Conservation (phyloP, 306 rosid species). For the Crataegus laevigata region DNA sequence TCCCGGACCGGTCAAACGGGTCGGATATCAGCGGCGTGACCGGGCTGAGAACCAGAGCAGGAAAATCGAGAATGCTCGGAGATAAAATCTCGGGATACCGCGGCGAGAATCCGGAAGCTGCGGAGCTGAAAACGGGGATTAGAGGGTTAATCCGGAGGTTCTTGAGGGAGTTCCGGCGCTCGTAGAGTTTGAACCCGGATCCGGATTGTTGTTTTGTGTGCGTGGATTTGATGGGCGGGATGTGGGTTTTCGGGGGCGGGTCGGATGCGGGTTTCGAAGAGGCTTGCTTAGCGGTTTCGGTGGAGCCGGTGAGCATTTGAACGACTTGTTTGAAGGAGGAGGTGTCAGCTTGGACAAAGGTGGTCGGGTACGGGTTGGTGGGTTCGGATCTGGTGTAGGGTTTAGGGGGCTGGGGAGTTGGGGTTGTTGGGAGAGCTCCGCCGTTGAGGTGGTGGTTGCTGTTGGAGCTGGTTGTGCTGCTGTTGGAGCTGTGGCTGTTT, state of each 20-base stretch:
- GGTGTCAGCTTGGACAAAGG: conserved; percentile 90
- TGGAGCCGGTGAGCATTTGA: conserved; percentile 96
- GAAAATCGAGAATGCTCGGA: conserved; percentile 88
- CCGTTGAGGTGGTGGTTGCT: conserved; percentile 23
- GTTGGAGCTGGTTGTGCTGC: conserved; percentile 33
- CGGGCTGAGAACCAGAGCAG: conserved; percentile 73
- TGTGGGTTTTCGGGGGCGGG: conserved; percentile 35
- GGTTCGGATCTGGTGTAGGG: conserved; percentile 82
- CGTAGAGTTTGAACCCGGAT: conserved; percentile 78
- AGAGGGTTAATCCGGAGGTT: conserved; percentile 62
- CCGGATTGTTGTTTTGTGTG: conserved; percentile 57
- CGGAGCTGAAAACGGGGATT: conserved; percentile 33
- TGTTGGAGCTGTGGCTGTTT: conserved; percentile 16
- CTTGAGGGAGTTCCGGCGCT: conserved; percentile 67
- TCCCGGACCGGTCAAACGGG: conserved; percentile 63
- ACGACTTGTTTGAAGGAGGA: conserved; percentile 89
- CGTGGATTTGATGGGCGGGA: conserved; percentile 62
- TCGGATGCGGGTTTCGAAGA: conserved; percentile 19
- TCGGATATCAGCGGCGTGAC: conserved; percentile 82
- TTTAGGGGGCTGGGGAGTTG: conserved; percentile 23
- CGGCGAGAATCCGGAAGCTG: conserved; percentile 42
- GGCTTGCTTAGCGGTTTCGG: conserved; percentile 59
- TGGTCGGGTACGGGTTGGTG: conserved; percentile 78
- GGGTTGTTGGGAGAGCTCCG: conserved; percentile 9
- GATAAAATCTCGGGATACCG: conserved; percentile 72